phyloP scores from a whole-genome alignment of 2,329 filamentous ascomycete species.

The Ustilaginoidea virens region DNA sequence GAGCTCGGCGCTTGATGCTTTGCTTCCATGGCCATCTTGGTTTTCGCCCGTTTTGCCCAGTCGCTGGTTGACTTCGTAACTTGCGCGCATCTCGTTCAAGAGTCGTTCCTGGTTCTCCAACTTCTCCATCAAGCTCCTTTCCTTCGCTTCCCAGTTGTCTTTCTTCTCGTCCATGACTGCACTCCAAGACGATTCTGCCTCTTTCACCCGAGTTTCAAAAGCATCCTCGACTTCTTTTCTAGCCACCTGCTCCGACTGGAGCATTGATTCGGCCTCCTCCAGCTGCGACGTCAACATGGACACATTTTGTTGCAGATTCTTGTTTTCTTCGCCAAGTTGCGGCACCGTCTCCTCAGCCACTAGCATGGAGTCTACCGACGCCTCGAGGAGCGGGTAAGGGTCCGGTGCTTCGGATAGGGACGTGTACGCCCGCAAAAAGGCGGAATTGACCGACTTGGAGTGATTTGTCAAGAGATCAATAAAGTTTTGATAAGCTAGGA shows the following conservation, averaged over 20 bases:
- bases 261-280: conserved; percentile 63
- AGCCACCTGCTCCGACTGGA: conserved; percentile 62
- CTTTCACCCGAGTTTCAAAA: conserved; percentile 68
- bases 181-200: conserved; percentile 79
- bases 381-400: conserved; percentile 89
- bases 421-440: conserved; percentile 86
- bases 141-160: conserved; percentile 91
- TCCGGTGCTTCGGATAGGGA: conserved; percentile 90
- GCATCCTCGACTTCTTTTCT: conserved; percentile 63
- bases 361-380: conserved; percentile 86
- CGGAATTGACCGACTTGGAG: conserved; percentile 83
- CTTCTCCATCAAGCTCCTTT: conserved; percentile 82
- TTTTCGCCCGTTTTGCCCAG: conserved; percentile 58
- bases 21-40: conserved; percentile 39
- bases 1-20: conserved; percentile 74
- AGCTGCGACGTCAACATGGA: conserved; percentile 62
- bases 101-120: conserved; percentile 85
- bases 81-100: conserved; percentile 89
- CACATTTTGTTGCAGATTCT: conserved; percentile 69
- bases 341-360: conserved; percentile 85
- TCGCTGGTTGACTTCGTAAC: conserved; percentile 88
- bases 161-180: conserved; percentile 86
- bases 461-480: conserved; percentile 95
- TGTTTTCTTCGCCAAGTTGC: conserved; percentile 76
- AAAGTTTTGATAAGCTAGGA: conserved; percentile 81